These are phyloP conservation scores for Gloeostereum incarnatum DNA, from an alignment of 768 basidiomycete species.

Conservation along the genomic window DNA sequence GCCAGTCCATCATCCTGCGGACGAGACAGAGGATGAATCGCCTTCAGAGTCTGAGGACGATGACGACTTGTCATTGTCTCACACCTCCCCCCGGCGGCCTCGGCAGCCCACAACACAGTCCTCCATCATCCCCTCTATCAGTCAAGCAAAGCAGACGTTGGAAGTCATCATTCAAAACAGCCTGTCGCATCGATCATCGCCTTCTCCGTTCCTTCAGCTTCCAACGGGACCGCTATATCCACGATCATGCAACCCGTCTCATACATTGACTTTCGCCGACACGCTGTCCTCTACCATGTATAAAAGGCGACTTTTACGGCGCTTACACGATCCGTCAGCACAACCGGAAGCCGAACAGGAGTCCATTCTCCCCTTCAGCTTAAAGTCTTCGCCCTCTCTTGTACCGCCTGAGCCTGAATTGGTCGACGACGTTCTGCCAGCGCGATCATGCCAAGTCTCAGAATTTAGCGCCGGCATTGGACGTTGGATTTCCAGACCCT, in stretches of 20 bases:
- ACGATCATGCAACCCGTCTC: slow-evolving; percentile 41
- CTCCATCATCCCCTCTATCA: slow-evolving; percentile 14
- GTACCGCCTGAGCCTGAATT: slow-evolving; percentile 8
- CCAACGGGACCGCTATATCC: slow-evolving; percentile 33
- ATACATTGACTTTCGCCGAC: slow-evolving; percentile 22
- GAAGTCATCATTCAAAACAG: slow-evolving; percentile 35
- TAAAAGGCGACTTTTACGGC: slow-evolving; percentile 40
- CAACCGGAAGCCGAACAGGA: slow-evolving; percentile 29
- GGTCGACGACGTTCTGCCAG: slow-evolving; percentile 8
- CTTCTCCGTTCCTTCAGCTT: slow-evolving; percentile 40
- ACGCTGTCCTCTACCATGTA: slow-evolving; percentile 37
- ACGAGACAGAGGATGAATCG: slow-evolving; percentile 22
- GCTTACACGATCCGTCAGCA: slow-evolving; percentile 23
- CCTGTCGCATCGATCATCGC: slow-evolving; percentile 27
- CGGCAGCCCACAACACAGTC: slow-evolving; percentile 8
- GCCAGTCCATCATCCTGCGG: not conserved
- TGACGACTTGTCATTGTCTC: slow-evolving; percentile 9
- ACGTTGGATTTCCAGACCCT: slow-evolving; percentile 64
- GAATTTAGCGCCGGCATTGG: slow-evolving; percentile 47
- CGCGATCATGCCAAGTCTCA: slow-evolving; percentile 17
- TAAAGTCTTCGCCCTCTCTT: slow-evolving; percentile 17
- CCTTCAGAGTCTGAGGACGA: slow-evolving; percentile 28
- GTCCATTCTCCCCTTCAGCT: slow-evolving; percentile 35
- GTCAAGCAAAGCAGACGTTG: slow-evolving; percentile 28
- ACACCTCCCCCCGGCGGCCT: slow-evolving; percentile 8